Percentiles rank a stretch among this genome's conserved stretches.
Conservation (phyloP, 148 eudicot species). For the Linanthus parryae region DNA sequence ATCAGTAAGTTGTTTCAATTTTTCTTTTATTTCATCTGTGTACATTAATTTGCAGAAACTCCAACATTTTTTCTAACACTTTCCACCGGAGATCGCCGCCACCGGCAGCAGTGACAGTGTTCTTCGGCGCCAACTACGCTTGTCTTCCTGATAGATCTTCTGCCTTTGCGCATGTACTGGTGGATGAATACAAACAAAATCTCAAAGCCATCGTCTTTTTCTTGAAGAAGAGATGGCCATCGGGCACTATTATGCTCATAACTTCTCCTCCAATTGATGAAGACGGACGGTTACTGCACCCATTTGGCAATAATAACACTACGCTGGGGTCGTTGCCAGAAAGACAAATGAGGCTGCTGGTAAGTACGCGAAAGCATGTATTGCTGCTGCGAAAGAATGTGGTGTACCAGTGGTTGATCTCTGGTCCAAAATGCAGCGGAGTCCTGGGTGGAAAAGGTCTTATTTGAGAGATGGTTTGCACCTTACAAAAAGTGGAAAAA, state of each 20-base stretch:
- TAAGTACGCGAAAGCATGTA: constrained; percentile 65
- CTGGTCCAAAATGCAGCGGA: constrained; percentile 78
- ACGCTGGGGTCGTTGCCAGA: constrained; percentile 56
- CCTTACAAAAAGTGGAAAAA: constrained; percentile 54
- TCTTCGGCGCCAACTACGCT: constrained; percentile 88
- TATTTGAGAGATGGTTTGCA: constrained; percentile 85
- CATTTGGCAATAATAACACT: constrained; percentile 48
- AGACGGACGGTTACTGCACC: constrained; percentile 55
- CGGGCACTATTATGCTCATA: constrained; percentile 39
- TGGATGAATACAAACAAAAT: constrained; percentile 71
- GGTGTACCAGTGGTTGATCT: constrained; percentile 45
- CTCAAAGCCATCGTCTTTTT: constrained; percentile 42
- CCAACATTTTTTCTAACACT: too few relatives aligned
- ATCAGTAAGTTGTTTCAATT: too few relatives aligned
- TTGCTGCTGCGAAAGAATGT: constrained; percentile 52
- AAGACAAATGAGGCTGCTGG: constrained; percentile 77
- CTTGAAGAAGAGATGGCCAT: constrained; percentile 66
- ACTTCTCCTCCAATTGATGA: constrained; percentile 95
- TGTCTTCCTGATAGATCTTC: constrained; percentile 46
- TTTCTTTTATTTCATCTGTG: too few relatives aligned
- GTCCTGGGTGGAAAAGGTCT: constrained; percentile 48
- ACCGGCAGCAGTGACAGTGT: constrained; percentile 62
- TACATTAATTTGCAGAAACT: too few relatives aligned
- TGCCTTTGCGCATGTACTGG: constrained; percentile 71
- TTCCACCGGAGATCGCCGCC: too few relatives aligned